A percentile compares a stretch with the other conserved stretches of the same genome.
These are phyloP conservation scores for Aegilops umbellulata DNA, from an alignment of 176 grass and related monocot species.

Conservation along the genomic window DNA sequence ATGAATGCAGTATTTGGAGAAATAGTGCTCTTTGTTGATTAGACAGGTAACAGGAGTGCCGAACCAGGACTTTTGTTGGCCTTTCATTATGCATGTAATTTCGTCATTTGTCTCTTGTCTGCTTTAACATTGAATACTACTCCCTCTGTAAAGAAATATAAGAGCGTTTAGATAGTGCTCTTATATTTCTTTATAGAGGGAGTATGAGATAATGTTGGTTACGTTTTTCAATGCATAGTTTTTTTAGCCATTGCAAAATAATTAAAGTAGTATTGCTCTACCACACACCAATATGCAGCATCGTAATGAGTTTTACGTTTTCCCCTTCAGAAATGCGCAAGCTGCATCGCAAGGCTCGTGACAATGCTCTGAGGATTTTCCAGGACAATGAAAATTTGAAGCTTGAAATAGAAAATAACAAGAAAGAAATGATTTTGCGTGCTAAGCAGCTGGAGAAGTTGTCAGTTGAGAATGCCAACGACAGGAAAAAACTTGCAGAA, in stretches of 20 bases:
- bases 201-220: neutral
- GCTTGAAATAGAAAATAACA: constrained; percentile 73
- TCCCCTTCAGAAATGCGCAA: constrained; percentile 63
- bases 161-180: no score
- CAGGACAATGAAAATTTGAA: constrained; percentile 80
- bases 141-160: no score
- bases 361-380: constrained; percentile 59
- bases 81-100: neutral
- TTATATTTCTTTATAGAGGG: no score
- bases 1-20: constrained; percentile 8
- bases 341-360: constrained; percentile 55
- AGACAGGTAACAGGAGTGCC: neutral
- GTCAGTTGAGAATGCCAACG: constrained; percentile 55
- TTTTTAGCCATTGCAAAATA: neutral
- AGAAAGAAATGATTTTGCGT: constrained; percentile 54
- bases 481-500: constrained; percentile 68
- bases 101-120: neutral
- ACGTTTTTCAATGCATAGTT: neutral
- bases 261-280: neutral
- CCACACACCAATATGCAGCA: neutral
- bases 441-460: constrained; percentile 52
- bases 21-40: neutral
- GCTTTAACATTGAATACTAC: constrained; percentile 13
- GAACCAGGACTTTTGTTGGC: neutral
- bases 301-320: constrained; percentile 20